phyloP scores from a whole-genome alignment of 2,329 filamentous ascomycete genomes.

The Paracoccidioides brasiliensis region DNA sequence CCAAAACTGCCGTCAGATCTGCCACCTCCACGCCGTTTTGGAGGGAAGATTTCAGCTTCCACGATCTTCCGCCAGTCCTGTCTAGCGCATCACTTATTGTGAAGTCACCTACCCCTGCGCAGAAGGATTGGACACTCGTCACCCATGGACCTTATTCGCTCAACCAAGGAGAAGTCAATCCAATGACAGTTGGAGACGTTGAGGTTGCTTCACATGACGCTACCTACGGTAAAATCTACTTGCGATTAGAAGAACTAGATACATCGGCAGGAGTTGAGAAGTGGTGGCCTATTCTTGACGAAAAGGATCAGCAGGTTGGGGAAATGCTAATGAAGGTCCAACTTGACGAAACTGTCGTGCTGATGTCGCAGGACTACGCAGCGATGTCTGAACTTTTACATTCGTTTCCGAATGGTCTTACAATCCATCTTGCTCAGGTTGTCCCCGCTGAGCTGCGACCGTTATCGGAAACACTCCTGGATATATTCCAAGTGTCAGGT shows the following conservation, averaged over 20 bases:
- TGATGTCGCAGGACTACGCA: conserved; percentile 75
- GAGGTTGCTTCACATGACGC: conserved; percentile 36
- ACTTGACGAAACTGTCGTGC: conserved; percentile 78
- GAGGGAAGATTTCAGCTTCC: conserved; percentile 37
- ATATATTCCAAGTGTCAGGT: conserved; percentile 90
- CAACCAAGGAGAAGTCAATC: conserved; percentile 27
- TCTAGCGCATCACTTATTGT: conserved; percentile 35
- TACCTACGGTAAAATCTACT: conserved; percentile 52
- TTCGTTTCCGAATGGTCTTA: conserved; percentile 69
- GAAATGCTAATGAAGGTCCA: conserved; percentile 73
- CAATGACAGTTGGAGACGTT: conserved; percentile 29
- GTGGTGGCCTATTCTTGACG: conserved; percentile 74
- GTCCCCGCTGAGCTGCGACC: conserved; percentile 64
- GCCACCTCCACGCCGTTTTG: conserved; percentile 36
- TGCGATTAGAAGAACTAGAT: conserved; percentile 66
- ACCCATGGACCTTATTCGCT: conserved; percentile 33
- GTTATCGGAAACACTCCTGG: conserved; percentile 75
- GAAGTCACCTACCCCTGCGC: conserved; percentile 34
- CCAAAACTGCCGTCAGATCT: conserved; percentile 36
- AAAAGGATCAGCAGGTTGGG: conserved; percentile 61
- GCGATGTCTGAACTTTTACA: conserved; percentile 72
- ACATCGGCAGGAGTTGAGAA: conserved; percentile 67
- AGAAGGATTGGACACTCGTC: conserved; percentile 39
- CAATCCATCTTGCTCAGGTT: conserved; percentile 67
- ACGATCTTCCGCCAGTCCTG: conserved; percentile 35